phyloP scores from a whole-genome alignment of 2,329 filamentous ascomycete genomes.

The Dactylellina haptotyla region DNA sequence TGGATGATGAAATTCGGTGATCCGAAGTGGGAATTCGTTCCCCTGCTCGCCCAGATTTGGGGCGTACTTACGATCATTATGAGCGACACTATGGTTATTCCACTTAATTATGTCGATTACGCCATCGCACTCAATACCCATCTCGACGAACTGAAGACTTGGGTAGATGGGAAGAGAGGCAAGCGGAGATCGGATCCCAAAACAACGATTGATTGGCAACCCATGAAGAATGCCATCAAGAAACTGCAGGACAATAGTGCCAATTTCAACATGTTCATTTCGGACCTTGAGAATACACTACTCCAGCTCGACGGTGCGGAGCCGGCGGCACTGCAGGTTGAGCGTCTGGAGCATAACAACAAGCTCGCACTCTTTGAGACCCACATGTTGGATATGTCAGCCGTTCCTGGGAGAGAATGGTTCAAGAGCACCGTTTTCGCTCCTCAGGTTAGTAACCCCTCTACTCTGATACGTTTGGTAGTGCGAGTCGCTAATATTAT shows the following conservation, averaged over 20 bases:
- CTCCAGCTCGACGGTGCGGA: constrained; percentile 80
- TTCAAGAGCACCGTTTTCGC: constrained; percentile 94
- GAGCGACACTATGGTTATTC: constrained; percentile 71
- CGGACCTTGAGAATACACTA: constrained; percentile 78
- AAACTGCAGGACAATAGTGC: constrained; percentile 68
- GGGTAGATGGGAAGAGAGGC: constrained; percentile 68
- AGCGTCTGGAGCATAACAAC: constrained; percentile 79
- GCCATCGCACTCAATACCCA: constrained; percentile 73
- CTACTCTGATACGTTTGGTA: not conserved
- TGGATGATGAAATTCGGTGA: constrained; percentile 85
- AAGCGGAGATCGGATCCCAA: constrained; percentile 57
- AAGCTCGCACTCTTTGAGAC: constrained; percentile 84
- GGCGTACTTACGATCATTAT: constrained; percentile 72
- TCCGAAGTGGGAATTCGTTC: constrained; percentile 81
- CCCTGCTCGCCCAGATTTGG: constrained; percentile 76
- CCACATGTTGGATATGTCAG: constrained; percentile 80
- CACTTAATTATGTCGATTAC: constrained; percentile 70
- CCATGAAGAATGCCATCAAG: constrained; percentile 72
- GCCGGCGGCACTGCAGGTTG: constrained; percentile 72
- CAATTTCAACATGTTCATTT: constrained; percentile 75
- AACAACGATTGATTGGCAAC: constrained; percentile 66
- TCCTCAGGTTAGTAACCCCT: constrained; percentile 67
- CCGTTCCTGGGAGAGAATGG: constrained; percentile 85
- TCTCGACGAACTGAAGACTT: constrained; percentile 73
- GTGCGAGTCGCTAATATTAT: constrained; percentile 20